Evolutionary conservation across 2,329 filamentous ascomycete genomes (phyloP).

Genomic region (Alternaria rosae): DNA sequence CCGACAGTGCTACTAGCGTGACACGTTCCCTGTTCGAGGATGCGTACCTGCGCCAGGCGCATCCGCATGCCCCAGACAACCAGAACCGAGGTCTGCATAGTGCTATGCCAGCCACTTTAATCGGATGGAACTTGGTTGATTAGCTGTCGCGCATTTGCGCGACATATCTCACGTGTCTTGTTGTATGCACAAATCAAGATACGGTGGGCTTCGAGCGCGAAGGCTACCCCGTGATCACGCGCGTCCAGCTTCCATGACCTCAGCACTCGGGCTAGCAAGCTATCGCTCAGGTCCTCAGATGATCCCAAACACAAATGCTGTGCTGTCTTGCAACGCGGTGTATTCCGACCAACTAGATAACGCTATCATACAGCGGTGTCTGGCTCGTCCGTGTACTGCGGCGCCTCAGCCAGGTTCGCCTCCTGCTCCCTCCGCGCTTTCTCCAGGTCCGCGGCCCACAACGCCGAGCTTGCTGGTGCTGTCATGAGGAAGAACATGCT

Average conservation of each 20-base stretch:
- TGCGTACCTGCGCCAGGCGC: constrained; percentile 3
- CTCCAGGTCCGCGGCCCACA: constrained; percentile 87
- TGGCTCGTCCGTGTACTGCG: constrained; percentile 43
- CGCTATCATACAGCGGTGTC: constrained; percentile 26
- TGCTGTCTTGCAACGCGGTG: neutral
- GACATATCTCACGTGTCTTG: neutral
- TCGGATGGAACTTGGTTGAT: neutral
- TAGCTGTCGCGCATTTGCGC: neutral
- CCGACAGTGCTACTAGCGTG: constrained; percentile 10
- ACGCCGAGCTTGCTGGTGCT: constrained; percentile 80
- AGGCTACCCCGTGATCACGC: neutral
- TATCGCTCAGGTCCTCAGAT: constrained; percentile 1
- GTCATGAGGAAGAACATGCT: constrained; percentile 96
- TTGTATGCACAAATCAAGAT: neutral
- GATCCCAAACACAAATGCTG: neutral
- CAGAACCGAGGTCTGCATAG: neutral
- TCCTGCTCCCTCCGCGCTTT: constrained; percentile 35
- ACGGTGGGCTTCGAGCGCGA: neutral
- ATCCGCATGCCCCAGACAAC: neutral
- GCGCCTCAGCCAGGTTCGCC: constrained; percentile 22
- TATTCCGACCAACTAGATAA: neutral
- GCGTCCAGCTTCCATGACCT: constrained; percentile 10
- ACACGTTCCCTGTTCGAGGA: constrained; percentile 13
- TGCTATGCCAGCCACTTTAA: neutral
- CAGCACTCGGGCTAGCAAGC: constrained; percentile 5